Evolutionary conservation across 2,329 filamentous ascomycete species (phyloP).

Genomic region (Fusarium sp.): DNA sequence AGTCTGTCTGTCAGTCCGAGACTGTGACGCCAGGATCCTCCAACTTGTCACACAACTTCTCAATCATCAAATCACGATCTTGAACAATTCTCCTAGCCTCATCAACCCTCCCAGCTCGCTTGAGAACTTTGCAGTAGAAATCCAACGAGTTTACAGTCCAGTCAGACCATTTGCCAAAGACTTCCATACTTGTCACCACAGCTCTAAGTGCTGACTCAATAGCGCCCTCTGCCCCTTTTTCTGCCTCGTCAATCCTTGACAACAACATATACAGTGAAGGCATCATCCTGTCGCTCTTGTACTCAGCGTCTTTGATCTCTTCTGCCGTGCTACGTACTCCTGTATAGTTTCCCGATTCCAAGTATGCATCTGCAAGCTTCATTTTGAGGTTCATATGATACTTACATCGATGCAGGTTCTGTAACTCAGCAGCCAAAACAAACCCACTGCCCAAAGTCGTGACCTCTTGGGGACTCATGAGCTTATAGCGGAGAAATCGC

Average conservation of each 20-base stretch:
- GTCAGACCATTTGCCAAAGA: not conserved
- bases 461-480: not conserved
- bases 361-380: not conserved
- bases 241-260: not conserved
- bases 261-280: not conserved
- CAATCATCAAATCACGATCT: not conserved
- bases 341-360: not conserved
- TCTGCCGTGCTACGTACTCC: not conserved
- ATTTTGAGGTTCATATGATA: not conserved
- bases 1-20: not conserved
- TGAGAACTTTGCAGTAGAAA: not conserved
- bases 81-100: not conserved
- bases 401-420: not conserved
- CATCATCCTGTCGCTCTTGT: not conserved
- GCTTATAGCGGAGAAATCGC: not conserved
- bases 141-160: not conserved
- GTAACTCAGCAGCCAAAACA: not conserved
- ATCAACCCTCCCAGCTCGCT: not conserved
- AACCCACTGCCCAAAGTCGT: not conserved
- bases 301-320: not conserved
- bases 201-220: not conserved
- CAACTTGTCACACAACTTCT: not conserved
- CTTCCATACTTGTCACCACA: not conserved
- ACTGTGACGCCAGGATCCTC: not conserved
- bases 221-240: not conserved